Percentiles rank a stretch among this genome's conserved stretches.
phyloP scores from a whole-genome alignment of 179 eudicot genomes.

The Carnegiea gigantea region DNA sequence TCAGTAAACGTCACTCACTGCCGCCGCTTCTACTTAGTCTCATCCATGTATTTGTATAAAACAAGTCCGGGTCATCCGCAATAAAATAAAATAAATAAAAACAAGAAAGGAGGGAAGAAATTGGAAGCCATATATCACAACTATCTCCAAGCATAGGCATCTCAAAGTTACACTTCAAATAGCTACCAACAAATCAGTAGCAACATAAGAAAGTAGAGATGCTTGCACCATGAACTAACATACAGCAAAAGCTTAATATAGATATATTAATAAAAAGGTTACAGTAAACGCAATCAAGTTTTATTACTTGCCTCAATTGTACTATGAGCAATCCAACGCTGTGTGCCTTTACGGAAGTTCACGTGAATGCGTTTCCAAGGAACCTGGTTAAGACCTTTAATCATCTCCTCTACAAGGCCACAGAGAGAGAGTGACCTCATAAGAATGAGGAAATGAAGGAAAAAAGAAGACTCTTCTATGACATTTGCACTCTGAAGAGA shows the following conservation, averaged over 20 bases:
- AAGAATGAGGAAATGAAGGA: conserved; percentile 7
- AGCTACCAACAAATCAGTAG: not conserved
- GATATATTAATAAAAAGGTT: not conserved
- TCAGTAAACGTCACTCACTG: no score
- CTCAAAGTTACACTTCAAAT: not conserved
- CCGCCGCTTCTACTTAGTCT: no score
- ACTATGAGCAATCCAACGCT: conserved; percentile 75
- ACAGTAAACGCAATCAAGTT: conserved; percentile 5
- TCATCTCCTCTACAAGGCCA: conserved; percentile 66
- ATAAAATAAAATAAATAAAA: no score
- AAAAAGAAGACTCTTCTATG: not conserved
- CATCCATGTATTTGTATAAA: no score
- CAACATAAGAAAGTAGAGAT: not conserved
- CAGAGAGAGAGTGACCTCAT: not conserved
- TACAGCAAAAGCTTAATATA: no score
- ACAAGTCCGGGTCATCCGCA: no score
- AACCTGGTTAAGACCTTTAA: conserved; percentile 78
- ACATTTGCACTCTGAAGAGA: no score
- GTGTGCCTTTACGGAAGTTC: conserved; percentile 74
- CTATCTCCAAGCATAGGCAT: no score
- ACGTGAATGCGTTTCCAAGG: conserved; percentile 92
- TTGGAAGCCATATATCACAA: no score
- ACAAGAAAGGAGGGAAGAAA: no score
- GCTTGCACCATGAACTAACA: no score
- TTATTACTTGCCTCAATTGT: conserved; percentile 71